Conservation (phyloP, 164 flowering plant species). For the Sextonia rubra region DNA sequence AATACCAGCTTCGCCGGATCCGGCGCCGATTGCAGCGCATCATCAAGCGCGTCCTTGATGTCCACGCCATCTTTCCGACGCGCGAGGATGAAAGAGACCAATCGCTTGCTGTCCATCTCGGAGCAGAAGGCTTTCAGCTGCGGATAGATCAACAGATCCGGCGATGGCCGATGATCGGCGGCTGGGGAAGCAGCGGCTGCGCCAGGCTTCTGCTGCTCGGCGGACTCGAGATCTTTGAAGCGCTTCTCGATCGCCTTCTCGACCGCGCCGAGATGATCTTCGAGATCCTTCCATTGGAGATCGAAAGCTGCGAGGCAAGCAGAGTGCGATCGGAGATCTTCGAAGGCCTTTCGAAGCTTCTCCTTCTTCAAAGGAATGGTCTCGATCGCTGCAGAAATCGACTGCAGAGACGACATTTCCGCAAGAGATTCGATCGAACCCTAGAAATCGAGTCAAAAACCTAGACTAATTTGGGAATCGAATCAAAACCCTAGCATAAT, state of each 20-base stretch:
- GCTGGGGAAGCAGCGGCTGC: neutral
- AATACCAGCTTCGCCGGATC: conserved; percentile 55
- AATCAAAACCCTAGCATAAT: too few species aligned
- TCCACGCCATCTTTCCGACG: conserved; percentile 23
- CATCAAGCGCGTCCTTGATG: conserved; percentile 34
- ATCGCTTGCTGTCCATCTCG: conserved; percentile 51
- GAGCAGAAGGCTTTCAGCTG: conserved; percentile 40
- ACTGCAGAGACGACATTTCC: conserved; percentile 17
- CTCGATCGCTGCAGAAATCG: conserved; percentile 35
- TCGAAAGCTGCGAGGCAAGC: conserved; percentile 38
- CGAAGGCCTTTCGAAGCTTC: conserved; percentile 38
- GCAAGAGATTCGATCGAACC: neutral
- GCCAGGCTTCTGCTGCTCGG: neutral
- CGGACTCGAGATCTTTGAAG: conserved; percentile 20
- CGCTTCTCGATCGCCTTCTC: conserved; percentile 26
- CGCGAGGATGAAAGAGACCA: conserved; percentile 31
- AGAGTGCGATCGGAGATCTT: conserved; percentile 34
- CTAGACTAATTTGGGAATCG: neutral
- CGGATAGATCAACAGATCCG: conserved; percentile 22
- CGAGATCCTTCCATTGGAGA: conserved; percentile 59
- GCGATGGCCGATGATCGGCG: neutral
- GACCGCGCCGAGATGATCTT: conserved; percentile 51
- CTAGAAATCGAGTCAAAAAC: neutral
- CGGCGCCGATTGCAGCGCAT: conserved; percentile 33
- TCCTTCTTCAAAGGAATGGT: conserved; percentile 32